Conservation (phyloP, 805 yeast genomes). For the Maudiozyma bulderi region DNA sequence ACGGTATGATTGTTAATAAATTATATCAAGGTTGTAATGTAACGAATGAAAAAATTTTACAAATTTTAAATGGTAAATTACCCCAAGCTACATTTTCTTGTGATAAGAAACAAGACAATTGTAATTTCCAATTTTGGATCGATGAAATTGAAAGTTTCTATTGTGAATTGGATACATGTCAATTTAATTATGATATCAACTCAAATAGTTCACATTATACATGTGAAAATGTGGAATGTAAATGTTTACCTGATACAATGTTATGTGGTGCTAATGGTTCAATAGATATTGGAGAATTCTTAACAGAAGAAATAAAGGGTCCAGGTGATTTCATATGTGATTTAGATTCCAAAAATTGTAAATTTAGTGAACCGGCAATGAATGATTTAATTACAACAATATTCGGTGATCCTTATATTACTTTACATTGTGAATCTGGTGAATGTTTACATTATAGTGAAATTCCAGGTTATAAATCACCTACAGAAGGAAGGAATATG, state of each 20-base stretch:
- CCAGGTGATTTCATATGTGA: slow-evolving; percentile 91
- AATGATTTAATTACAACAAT: slow-evolving; percentile 81
- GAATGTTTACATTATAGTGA: slow-evolving; percentile 91
- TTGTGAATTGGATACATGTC: slow-evolving; percentile 73
- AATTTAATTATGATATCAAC: slow-evolving; percentile 50
- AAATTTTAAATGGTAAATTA: slow-evolving; percentile 64
- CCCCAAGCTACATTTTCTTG: slow-evolving; percentile 94
- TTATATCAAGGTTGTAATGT: slow-evolving; percentile 91
- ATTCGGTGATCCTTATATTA: slow-evolving; percentile 90
- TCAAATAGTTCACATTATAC: slow-evolving; percentile 64
- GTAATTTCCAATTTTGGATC: slow-evolving; percentile 96
- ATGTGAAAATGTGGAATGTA: slow-evolving; percentile 72
- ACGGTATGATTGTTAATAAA: slow-evolving; percentile 72
- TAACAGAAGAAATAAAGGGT: slow-evolving; percentile 80
- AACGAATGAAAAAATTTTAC: slow-evolving; percentile 76
- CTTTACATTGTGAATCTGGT: slow-evolving; percentile 70
- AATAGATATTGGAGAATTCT: slow-evolving; percentile 86
- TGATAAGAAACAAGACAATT: slow-evolving; percentile 49
- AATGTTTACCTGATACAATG: slow-evolving; percentile 87
- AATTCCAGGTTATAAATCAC: slow-evolving; percentile 79
- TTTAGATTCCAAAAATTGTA: slow-evolving; percentile 49
- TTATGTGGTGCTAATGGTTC: slow-evolving; percentile 92
- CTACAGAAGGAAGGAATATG: slow-evolving; percentile 32
- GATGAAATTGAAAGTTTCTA: slow-evolving; percentile 82
- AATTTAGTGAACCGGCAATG: slow-evolving; percentile 92